A percentile compares a stretch with the other conserved stretches of the same genome.
These are phyloP conservation scores for Ochetophila trinervis DNA, from an alignment of 306 rosid species.

Conservation along the genomic window DNA sequence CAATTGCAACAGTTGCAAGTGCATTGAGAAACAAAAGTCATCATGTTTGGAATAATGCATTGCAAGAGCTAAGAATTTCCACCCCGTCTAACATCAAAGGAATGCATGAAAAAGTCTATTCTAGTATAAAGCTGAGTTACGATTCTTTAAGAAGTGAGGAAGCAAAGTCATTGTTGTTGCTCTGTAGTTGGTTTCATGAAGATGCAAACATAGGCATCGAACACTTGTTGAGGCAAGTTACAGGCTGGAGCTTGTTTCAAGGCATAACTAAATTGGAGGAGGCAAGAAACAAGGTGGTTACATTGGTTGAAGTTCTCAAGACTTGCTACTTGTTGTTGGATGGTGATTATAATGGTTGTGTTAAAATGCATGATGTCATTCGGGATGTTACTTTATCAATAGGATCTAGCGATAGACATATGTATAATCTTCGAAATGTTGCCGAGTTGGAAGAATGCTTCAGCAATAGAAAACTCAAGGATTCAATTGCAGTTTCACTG, in stretches of 20 bases:
- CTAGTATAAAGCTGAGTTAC: constrained; percentile 16
- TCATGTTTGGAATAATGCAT: constrained; percentile 19
- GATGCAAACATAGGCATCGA: not conserved
- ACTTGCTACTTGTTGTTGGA: constrained; percentile 19
- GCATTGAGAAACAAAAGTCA: constrained; percentile 9
- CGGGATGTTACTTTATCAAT: constrained; percentile 20
- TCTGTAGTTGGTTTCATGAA: not conserved
- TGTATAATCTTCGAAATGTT: not conserved
- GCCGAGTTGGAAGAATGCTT: no score
- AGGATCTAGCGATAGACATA: not conserved
- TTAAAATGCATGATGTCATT: constrained; percentile 20
- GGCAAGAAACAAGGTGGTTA: constrained; percentile 1
- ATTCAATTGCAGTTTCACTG: not conserved
- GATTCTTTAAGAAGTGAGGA: constrained; percentile 4
- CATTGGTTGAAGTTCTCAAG: constrained; percentile 3
- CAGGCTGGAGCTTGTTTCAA: not conserved
- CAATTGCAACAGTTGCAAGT: constrained; percentile 28
- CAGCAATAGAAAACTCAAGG: not conserved
- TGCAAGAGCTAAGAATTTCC: constrained; percentile 16
- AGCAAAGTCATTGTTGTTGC: not conserved
- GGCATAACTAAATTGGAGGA: not conserved
- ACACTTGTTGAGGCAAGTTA: not conserved
- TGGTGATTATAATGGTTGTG: not conserved
- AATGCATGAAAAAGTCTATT: constrained; percentile 12
- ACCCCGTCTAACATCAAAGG: not conserved